phyloP scores from a whole-genome alignment of 768 basidiomycete species.

The Tulasnella sp. region DNA sequence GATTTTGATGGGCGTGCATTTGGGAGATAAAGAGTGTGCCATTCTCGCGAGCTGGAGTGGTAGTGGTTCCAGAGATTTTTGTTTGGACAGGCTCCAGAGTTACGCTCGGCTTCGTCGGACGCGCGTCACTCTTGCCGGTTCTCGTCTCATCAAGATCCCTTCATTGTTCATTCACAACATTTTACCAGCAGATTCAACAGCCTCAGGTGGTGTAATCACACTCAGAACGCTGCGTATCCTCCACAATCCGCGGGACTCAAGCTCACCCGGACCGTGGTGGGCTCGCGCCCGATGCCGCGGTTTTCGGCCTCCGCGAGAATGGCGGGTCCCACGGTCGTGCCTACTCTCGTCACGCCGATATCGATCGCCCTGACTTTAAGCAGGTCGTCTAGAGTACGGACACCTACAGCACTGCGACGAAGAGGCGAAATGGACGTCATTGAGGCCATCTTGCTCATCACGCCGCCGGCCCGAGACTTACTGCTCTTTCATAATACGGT shows the following conservation, averaged over 20 bases:
- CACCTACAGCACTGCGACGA: conserved; percentile 6
- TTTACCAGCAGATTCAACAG: background rate
- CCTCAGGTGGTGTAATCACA: background rate
- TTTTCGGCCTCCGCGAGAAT: conserved; percentile 16
- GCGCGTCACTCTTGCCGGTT: no score
- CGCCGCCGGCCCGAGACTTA: background rate
- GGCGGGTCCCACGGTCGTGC: conserved; percentile 14
- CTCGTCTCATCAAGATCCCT: no score
- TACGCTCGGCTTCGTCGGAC: no score
- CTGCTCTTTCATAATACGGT: conserved; percentile 16
- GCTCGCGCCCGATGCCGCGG: conserved; percentile 14
- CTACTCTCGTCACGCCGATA: conserved; percentile 15
- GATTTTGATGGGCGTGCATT: no score
- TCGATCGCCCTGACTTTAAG: conserved; percentile 16
- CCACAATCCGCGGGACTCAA: background rate
- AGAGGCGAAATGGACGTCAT: no score
- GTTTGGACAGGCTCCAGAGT: no score
- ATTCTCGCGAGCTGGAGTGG: no score
- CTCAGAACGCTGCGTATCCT: background rate
- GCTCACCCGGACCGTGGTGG: conserved; percentile 13
- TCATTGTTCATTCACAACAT: background rate
- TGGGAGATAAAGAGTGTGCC: no score
- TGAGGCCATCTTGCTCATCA: background rate
- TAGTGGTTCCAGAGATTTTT: no score
- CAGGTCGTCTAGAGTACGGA: conserved; percentile 18